Base-by-base conservation (phyloP, 305 asterid species). In the Rubia peregrina region DNA sequence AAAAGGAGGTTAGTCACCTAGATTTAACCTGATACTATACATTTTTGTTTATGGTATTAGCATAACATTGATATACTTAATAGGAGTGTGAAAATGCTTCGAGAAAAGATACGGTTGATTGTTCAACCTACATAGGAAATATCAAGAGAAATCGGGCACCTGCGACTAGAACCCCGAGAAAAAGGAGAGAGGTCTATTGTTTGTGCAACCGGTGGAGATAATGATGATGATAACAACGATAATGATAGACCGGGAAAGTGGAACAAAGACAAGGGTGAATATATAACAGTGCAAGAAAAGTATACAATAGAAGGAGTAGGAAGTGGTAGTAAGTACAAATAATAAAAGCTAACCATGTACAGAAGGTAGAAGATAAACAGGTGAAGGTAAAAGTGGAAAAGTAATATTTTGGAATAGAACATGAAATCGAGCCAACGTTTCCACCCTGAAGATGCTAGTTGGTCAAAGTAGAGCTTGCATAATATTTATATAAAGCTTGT, bases 231-330 rank as follows among this genome's bases (percentile, higher is more conserved):
- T 5, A 87, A 85, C 1, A 84, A 83, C n/a, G 95, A 86, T 67
- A 97, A 83, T 24, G 96, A 86, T 67, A 98, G 85, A 81, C 64
- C 88, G 96, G 92, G 89, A 80, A 17, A 78, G 79, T 68, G 86
- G 87, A 61, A 80, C 67, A 17, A 51, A 17, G 40, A 83, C 78
- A 76, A 83, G 81, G 80, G 48, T 77, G 30, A 26, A 26, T 26
- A 76, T 79, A 74, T 61, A 81, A 53, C 80, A 83, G 87, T 69
- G 84, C 70, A 69, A 82, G 83, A 72, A 90, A 69, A 82, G 82
- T 83, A n/a, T 55, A 69, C 79, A 73, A 76, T 71, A 80, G 83
- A 78, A 83, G 90, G 79, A 83, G 78, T 73, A 85, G 92, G 85
- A 96, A 86, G 79, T 86, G 92, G 74, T 74, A 77, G 95, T 90